Percentiles rank a stretch among this genome's conserved stretches.
Conservation (phyloP, 2,329 filamentous ascomycete species). For the Davidsoniella neocaledoniae region DNA sequence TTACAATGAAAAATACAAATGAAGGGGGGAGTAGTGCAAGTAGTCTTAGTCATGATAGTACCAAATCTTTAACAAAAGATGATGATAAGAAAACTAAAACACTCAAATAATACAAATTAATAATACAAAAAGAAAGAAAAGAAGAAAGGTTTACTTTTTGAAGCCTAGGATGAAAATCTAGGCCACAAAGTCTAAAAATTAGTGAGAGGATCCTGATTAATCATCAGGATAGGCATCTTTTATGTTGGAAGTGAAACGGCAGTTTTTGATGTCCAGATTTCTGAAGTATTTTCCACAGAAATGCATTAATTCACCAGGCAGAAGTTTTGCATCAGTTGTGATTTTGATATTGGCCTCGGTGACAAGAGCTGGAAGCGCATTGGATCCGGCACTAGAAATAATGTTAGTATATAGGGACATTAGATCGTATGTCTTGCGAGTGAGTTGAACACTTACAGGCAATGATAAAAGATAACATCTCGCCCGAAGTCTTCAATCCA, state of each 20-base stretch:
- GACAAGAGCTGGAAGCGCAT: constrained; percentile 7
- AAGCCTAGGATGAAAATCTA: background rate
- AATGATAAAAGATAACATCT: constrained; percentile 50
- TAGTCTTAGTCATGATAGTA: too few species aligned
- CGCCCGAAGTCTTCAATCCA: constrained; percentile 43
- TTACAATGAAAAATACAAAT: too few species aligned
- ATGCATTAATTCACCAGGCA: constrained; percentile 42
- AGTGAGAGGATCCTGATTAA: constrained; percentile 22
- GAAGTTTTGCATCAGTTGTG: constrained; percentile 29
- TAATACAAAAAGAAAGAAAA: constrained; percentile 5
- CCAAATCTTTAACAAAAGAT: too few species aligned
- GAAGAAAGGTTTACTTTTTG: background rate
- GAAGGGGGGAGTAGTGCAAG: too few species aligned
- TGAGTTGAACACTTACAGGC: constrained; percentile 46
- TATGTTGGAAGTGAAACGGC: constrained; percentile 66
- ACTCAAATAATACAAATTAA: background rate
- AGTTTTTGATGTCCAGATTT: constrained; percentile 51
- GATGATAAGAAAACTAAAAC: too few species aligned
- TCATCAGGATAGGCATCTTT: constrained; percentile 75
- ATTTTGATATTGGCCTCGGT: constrained; percentile 63
- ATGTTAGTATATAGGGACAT: background rate
- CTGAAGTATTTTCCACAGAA: constrained; percentile 78
- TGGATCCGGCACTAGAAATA: background rate
- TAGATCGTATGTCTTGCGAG: background rate
- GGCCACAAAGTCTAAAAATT: background rate